These are phyloP conservation scores for Fragaria ananassa DNA, from an alignment of 306 rosid species.

Conservation along the genomic window DNA sequence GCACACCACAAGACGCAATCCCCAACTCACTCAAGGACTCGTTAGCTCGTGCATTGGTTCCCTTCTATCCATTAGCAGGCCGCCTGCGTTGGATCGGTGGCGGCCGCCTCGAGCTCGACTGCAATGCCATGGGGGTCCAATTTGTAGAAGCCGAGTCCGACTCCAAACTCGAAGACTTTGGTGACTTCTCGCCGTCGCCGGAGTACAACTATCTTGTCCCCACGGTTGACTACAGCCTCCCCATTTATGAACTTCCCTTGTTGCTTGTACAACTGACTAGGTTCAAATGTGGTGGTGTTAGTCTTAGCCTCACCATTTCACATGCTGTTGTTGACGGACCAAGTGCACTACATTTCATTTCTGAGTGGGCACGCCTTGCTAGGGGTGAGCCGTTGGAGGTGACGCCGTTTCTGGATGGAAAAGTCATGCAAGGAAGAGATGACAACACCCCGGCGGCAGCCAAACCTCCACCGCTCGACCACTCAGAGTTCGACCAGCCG, in stretches of 20 bases:
- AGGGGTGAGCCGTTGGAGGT: slow-evolving; percentile 37
- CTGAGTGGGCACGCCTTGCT: slow-evolving; percentile 50
- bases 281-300: slow-evolving; percentile 54
- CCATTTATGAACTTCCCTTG: slow-evolving; percentile 47
- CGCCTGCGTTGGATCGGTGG: slow-evolving; percentile 41
- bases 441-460: neutral
- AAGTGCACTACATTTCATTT: slow-evolving; percentile 38
- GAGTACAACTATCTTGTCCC: slow-evolving; percentile 32
- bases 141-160: slow-evolving; percentile 50
- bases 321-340: slow-evolving; percentile 55
- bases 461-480: neutral
- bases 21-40: slow-evolving; percentile 42
- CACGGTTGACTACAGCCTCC: slow-evolving; percentile 31
- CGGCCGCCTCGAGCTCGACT: slow-evolving; percentile 50
- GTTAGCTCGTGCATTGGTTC: slow-evolving; percentile 39
- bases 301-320: slow-evolving; percentile 32
- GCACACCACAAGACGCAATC: slow-evolving; percentile 6
- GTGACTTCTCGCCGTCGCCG: slow-evolving; percentile 33
- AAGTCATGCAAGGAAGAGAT: slow-evolving; percentile 20
- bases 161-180: slow-evolving; percentile 25
- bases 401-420: slow-evolving; percentile 40
- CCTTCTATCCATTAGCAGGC: slow-evolving; percentile 63
- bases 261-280: slow-evolving; percentile 42
- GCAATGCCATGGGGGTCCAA: slow-evolving; percentile 46
- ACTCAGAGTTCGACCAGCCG: slow-evolving; percentile 22